Base-by-base conservation (phyloP, 1,284 basidiomycete genomes). In the Ganoderma lucidum region DNA sequence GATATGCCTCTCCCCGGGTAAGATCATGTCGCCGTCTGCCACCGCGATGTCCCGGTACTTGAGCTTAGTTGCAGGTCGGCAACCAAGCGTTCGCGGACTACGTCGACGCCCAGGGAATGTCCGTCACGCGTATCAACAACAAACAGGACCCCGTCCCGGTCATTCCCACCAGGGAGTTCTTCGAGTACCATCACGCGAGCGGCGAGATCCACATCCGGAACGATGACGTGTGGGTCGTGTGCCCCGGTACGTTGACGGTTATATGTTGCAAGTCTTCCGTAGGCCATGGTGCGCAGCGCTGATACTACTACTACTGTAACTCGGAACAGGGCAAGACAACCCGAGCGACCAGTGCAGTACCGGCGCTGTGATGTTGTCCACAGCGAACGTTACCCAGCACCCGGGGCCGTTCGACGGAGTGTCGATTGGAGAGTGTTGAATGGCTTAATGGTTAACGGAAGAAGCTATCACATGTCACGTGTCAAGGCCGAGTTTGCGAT, bases 191-290 rank as follows among this genome's bases (percentile, higher is more conserved):
- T 17, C 90, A 91, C 71, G 81, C 86, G 0, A 79, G 81, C 0
- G 89, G 88, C 1, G 90, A 92, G 76, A 80, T 86, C 15, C 89
- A 90, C 71, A 89, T 91, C 56, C 69, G 82, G 63, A 82, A 83
- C 51, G 80, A 79, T 1, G 80, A 77, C 3, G 78, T 80, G 32
- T 90, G 88, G 87, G 79, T 78, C 17, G 70, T 73, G 0, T 87
- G 86, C 70, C 79, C 84, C 0, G 85, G 86, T 84, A 48, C 32
- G 63, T 37, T 8, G 23, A 23, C 23, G 23, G 6, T 6, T 48
- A 1, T 48, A 3, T 45, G 3, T 45, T 19, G 17, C 23, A 1
- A 35, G 35, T 1, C 35, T 1, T 35, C 35, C 8, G 8, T 35
- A 1, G 8, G 35, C 35, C 35, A 35, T 8, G 3, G 35, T 35